Base-by-base conservation (phyloP, 2,329 filamentous ascomycete genomes). In the Septoria petroselini region DNA sequence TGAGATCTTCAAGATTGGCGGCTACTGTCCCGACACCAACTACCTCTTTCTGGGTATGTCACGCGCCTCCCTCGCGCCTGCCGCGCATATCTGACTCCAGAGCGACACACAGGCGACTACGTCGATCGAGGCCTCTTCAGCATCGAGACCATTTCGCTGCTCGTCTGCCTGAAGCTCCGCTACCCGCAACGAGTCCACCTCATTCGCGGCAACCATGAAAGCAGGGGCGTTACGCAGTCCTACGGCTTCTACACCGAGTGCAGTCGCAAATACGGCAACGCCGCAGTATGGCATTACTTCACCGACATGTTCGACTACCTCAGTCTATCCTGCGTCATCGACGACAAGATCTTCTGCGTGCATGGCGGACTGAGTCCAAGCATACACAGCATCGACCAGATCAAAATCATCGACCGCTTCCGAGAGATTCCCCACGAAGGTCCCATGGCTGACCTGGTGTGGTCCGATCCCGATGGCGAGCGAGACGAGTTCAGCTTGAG, bases 301-400 rank as follows among this genome's bases (percentile, higher is more conserved):
- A 98, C 93, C 59, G 93, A 98, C 73, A 97, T 98, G 91, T 98
- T 98, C 72, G 93, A 98, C 73, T 98, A 95, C 70, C 78, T 98
- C 57, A 97, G 91, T 6, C 76, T 98, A 50, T 95, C 88, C 63
- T 94, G 97, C 54, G 91, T 98, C 57, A 98, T 98, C 68, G 95
- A 97, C 69, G 87, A 98, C 70, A 88, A 97, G 70, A 98, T 98
- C 60, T 98, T 98, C 70, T 98, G 93, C 70, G 93, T 98, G 5
- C 93, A 98, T 70, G 93, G 93, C 68, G 93, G 85, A 76, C 70
- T 71, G 67, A 70, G 68, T 40, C 71, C 74, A 18, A 86, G 85
- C 23, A 97, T 98, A 68, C 93, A 98, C 72, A 95, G 88, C 37
- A 96, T 98, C 67, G 93, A 98, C 70, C 93, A 98, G 73, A 97